Base-by-base conservation (phyloP, 805 yeast genomes). In the Saccharomycopsis selenospora region DNA sequence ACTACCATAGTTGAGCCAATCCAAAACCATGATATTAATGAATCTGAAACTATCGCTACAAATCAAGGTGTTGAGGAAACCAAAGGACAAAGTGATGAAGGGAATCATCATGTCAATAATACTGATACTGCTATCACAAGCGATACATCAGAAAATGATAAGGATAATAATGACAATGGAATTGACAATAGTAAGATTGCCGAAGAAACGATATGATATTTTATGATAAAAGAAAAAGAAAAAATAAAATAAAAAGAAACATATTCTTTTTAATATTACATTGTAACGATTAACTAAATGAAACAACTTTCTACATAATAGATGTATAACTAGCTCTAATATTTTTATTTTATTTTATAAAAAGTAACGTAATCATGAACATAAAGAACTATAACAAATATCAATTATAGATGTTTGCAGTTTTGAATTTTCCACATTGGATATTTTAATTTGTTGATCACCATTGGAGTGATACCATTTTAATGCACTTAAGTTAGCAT, bases 401-500 rank as follows among this genome's bases (percentile, higher is more conserved):
- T 38, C 22, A 8, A 18, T n/a, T 8, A 38, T n/a, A n/a, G 25
- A 38, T 20, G n/a, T 18, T 20, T 18, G 24, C 18, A 14, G 17
- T 41, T 7, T 4, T n/a, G 29, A 3, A 23, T 17, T 7, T 27
- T 41, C 26, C 10, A 14, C 23, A 29, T 44, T 38, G 7, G 18
- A 48, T 17, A 69, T 57, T 18, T 52, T 55, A 2, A 72, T 59
- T 23, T 53, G 56, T 51, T 72, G 76, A 26, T 53, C 48, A 1
- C 77, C 77, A 1, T 59, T 48, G 2, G 65, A 73, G 59, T 85
- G 93, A 57, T 70, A 70, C 96, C 96, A 88, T 56, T 76, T 81
- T 40, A 88, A 61, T 27, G 76, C 64, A 55, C 83, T 86, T 18
- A 66, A 61, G 2, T 68, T 62, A 18, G 70, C 68, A 57, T 80